Evolutionary conservation across 257 asterid genomes (phyloP).

Genomic region (Solanum dulcamara): DNA sequence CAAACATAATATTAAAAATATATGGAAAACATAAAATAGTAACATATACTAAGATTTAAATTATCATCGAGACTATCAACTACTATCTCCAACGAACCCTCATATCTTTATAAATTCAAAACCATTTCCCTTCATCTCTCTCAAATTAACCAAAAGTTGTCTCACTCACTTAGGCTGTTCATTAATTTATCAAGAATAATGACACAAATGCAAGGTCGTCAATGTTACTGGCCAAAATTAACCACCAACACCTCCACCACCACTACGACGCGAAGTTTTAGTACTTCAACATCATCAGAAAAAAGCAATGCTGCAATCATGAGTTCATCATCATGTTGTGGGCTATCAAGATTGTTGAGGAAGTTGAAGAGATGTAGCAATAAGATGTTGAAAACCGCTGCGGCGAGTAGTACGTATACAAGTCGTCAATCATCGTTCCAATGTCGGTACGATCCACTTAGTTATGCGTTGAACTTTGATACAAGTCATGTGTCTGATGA

Average conservation of each 20-base stretch:
- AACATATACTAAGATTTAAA: background rate
- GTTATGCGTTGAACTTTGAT: constrained; percentile 69
- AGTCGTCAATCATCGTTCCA: constrained; percentile 43
- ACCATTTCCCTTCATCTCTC: background rate
- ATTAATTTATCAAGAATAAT: background rate
- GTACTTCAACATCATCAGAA: background rate
- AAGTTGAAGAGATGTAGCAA: constrained; percentile 45
- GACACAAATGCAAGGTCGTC: constrained; percentile 22
- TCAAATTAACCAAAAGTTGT: background rate
- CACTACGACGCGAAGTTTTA: background rate
- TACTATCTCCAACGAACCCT: background rate
- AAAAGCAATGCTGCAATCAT: background rate
- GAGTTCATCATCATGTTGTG: constrained; percentile 30
- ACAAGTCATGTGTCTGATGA: constrained; percentile 25
- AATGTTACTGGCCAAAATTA: constrained; percentile 25
- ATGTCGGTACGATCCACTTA: constrained; percentile 62
- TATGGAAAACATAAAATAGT: background rate
- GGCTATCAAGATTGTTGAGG: constrained; percentile 37
- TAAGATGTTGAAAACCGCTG: constrained; percentile 14
- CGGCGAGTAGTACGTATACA: background rate
- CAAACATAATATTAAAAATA: background rate
- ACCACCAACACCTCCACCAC: constrained; percentile 5
- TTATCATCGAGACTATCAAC: background rate
- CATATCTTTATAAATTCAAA: background rate
- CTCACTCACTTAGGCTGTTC: background rate